Evolutionary conservation across 108 stramenopile species (phyloP), one percentile per base, ranked within the genome.

Genomic region (Fragilaria radians): DNA sequence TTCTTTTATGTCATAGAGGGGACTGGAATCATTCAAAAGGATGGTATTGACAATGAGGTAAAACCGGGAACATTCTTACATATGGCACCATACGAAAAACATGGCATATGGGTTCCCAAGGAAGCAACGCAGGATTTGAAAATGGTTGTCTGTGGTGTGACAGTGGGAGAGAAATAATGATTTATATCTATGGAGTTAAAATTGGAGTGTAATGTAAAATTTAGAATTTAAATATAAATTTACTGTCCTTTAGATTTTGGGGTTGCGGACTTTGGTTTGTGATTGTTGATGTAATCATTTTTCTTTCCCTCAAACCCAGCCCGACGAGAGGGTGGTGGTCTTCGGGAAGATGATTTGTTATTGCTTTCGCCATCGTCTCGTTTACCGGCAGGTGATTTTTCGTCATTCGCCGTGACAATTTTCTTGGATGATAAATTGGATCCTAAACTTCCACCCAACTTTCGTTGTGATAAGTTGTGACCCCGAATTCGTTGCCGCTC

Each of bases 281-380:
- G 47, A 1, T 73, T 78, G 61, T 92, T 92, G 51, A 92, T 72
- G 62, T 88, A 92, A 25, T 73, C 85, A 51, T 78, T 76, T 46
- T 86, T 85, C 68, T 77, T 77, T 30, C 90, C 90, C 57, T 92
- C 90, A 62, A 92, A 92, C n/a, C 90, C 90, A 24, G 87, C 79
- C 5, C 90, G 73, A n/a, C n/a, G n/a, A n/a, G n/a, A n/a, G n/a
- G n/a, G n/a, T n/a, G n/a, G n/a, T n/a, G n/a, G n/a, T n/a, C n/a
- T n/a, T n/a, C n/a, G n/a, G n/a, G n/a, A n/a, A n/a, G n/a, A n/a
- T 57, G 74, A 73, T 27, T 61, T 65, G 42, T 67, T 42, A 34
- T 52, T 46, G 59, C 50, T 22, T 46, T 69, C 28, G 22, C 71
- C 52, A 30, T 54, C 26, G 26, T 62, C 62, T n/a, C n/a, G n/a